Evolutionary conservation across 1,139 yeast genomes (phyloP), one percentile per base, ranked within the genome.

Genomic region (Suhomyces terraborum): DNA sequence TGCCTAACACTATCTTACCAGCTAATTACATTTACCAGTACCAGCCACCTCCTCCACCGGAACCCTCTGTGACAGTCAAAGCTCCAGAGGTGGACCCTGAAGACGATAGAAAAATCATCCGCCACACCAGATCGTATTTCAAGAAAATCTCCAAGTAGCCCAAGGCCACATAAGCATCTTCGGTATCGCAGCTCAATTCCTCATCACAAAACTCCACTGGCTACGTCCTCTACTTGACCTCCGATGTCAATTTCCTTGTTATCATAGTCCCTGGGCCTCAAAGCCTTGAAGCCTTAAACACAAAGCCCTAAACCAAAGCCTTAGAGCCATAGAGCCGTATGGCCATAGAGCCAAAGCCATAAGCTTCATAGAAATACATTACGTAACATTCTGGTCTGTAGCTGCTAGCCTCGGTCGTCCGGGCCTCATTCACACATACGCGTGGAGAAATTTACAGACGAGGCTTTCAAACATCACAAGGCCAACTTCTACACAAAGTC

Each of bases 1-100:
- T 85, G 70, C 89, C 89, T 19, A 72, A 73, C 50, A 70, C 77
- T 9, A 67, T 73, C 8, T 57, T 73, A 33, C 73, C 77, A 1
- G 56, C 66, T 14, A 67, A 63, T 40, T 67, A 67, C 49, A 58
- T 72, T 21, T 72, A 72, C 47, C 63, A 59, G 40, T 59, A 62
- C 40, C 59, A 47, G 7, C 42, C 43, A 9, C 35, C 32, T 8
- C 44, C 43, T n/a, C 30, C 40, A 29, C 44, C 53, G 42, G 46
- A 47, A 8, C 41, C 36, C 30, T 37, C 35, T 19, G 49, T 45
- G 18, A 36, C 47, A 5, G 38, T 56, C 7, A 42, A 46, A 13
- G 58, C 60, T 42, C 66, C 66, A 1, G 39, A 54, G 16, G 56
- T 55, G 41, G 67, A 63, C 42, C 64, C 66, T 1, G 61, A 57